Evolutionary conservation across 805 yeast genomes (phyloP).

Genomic region (Torulaspora quercuum): DNA sequence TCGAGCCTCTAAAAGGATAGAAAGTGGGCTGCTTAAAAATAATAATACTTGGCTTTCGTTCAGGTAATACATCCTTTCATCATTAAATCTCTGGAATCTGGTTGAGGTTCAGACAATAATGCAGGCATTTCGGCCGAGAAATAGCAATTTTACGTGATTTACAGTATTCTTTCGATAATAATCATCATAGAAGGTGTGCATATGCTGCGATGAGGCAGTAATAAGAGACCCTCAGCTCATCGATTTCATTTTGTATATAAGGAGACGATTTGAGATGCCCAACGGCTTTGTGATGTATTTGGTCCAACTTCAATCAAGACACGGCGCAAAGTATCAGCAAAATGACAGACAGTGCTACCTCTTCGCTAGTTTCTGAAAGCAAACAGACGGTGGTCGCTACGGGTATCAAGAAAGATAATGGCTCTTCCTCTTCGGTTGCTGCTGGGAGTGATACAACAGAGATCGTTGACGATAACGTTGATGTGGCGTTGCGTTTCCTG

Average conservation of each 20-base stretch:
- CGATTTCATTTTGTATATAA: conserved; percentile 1
- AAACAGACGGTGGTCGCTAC: conserved; percentile 5
- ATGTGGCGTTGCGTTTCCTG: conserved; percentile 27
- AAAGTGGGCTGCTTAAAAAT: conserved; percentile 1
- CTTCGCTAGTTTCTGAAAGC: conserved; percentile 1
- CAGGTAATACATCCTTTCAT: too few species aligned
- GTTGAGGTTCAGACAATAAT: too few species aligned
- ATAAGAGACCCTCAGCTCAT: too few species aligned
- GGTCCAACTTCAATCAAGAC: background rate
- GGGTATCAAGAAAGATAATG: conserved; percentile 8
- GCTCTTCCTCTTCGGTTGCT: conserved; percentile 7
- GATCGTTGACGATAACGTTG: conserved; percentile 19
- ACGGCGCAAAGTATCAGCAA: background rate
- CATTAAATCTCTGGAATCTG: too few species aligned
- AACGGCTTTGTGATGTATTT: too few species aligned
- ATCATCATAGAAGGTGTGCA: background rate
- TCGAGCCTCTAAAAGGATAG: conserved; percentile 13
- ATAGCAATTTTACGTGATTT: too few species aligned
- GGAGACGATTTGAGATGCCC: background rate
- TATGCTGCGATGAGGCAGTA: too few species aligned
- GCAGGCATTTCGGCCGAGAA: conserved; percentile 7
- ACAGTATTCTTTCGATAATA: background rate
- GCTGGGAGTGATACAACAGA: conserved; percentile 2
- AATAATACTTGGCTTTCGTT: too few species aligned
- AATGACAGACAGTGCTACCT: conserved; percentile 1